phyloP scores from a whole-genome alignment of 305 asterid species.

The Ilex paraguariensis region DNA sequence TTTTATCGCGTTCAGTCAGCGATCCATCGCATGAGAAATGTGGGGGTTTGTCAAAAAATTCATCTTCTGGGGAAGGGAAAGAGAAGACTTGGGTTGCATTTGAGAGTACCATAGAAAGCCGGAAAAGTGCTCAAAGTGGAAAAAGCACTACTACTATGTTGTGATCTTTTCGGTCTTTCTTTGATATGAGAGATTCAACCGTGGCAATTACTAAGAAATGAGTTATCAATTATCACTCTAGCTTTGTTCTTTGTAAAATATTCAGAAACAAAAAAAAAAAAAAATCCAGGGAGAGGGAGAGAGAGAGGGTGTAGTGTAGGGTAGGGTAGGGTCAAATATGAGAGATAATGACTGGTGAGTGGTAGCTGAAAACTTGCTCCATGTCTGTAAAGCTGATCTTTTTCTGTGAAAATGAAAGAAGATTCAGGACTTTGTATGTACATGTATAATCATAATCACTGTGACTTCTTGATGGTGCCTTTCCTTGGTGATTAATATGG shows the following conservation, averaged over 20 bases:
- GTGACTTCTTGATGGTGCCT: too few species aligned
- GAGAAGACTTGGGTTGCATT: slow-evolving; percentile 11
- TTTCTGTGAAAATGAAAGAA: slow-evolving; percentile 6
- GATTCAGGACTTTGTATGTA: background rate
- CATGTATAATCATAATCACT: too few species aligned
- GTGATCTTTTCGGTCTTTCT: slow-evolving; percentile 5
- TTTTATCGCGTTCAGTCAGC: slow-evolving; percentile 55
- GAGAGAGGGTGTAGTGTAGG: background rate
- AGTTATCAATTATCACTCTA: slow-evolving; percentile 37
- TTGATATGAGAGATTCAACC: slow-evolving; percentile 22
- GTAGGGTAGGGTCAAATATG: slow-evolving; percentile 15
- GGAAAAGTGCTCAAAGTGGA: slow-evolving; percentile 31
- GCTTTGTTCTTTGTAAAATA: slow-evolving; percentile 18
- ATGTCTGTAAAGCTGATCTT: background rate
- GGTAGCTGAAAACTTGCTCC: too few species aligned
- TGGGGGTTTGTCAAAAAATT: slow-evolving; percentile 18
- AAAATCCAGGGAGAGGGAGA: too few species aligned
- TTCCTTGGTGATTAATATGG: too few species aligned
- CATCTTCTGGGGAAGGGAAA: slow-evolving; percentile 29
- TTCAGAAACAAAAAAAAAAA: slow-evolving; percentile 10
- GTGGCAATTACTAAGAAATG: slow-evolving; percentile 30
- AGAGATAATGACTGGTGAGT: background rate
- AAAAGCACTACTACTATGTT: slow-evolving; percentile 1
- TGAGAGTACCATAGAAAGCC: background rate
- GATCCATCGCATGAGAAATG: slow-evolving; percentile 58